These are phyloP conservation scores for Geotrichum bryndzae DNA, from an alignment of 1,139 yeast species.

Conservation along the genomic window DNA sequence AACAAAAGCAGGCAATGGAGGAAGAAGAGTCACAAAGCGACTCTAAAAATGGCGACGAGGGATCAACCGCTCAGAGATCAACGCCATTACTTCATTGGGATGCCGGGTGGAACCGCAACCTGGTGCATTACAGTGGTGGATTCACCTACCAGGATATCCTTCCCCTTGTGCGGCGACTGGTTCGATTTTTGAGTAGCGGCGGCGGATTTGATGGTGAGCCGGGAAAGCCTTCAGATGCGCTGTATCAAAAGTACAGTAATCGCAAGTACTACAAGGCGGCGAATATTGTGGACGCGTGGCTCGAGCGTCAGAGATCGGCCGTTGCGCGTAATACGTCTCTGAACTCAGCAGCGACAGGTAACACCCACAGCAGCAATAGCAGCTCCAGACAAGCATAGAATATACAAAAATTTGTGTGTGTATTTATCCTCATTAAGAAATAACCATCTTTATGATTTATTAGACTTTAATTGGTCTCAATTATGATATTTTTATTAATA, in stretches of 20 bases:
- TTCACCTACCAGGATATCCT: slow-evolving; percentile 66
- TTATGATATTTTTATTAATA: too few relatives aligned
- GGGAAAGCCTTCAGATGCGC: slow-evolving; percentile 41
- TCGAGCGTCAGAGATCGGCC: slow-evolving; percentile 36
- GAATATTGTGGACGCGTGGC: slow-evolving; percentile 80
- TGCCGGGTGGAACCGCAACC: slow-evolving; percentile 53
- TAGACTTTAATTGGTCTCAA: too few relatives aligned
- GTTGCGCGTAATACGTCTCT: neutral
- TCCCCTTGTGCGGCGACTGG: slow-evolving; percentile 64
- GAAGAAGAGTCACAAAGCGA: neutral
- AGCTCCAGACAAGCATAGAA: neutral
- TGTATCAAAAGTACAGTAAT: slow-evolving; percentile 88
- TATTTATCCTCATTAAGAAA: neutral
- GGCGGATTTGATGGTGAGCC: slow-evolving; percentile 60
- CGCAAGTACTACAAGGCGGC: slow-evolving; percentile 90
- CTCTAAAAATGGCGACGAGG: neutral
- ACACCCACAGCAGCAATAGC: neutral
- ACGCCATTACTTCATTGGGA: neutral
- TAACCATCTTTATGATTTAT: neutral
- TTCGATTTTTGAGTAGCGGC: slow-evolving; percentile 73
- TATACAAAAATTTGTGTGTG: neutral
- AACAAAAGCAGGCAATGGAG: neutral
- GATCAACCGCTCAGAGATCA: neutral
- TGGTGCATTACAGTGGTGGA: slow-evolving; percentile 87
- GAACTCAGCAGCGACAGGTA: neutral